A percentile compares a stretch with the other conserved stretches of the same genome.
Conservation (phyloP, 495 filamentous ascomycete species). For the Mytilinidion resinicola region DNA sequence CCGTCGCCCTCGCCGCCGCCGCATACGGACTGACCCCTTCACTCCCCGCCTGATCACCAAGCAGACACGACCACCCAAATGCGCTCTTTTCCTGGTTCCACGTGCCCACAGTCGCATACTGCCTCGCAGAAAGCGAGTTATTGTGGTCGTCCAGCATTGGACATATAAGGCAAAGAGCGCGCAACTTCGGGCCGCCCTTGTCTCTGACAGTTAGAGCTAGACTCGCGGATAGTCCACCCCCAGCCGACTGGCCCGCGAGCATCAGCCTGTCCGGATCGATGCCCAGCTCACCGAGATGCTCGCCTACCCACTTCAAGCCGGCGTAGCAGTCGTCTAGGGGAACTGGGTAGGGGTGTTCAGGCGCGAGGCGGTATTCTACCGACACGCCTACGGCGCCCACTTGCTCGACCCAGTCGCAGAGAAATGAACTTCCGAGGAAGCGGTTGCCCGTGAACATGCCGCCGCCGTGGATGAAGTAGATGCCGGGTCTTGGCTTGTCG, state of each 20-base stretch:
- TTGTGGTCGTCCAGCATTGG: constrained; percentile 9
- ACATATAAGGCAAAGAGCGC: neutral
- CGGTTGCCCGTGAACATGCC: constrained; percentile 35
- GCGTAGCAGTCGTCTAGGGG: constrained; percentile 38
- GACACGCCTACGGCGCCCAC: constrained; percentile 25
- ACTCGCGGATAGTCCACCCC: constrained; percentile 41
- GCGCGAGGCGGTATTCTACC: constrained; percentile 40
- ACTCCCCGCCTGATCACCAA: neutral
- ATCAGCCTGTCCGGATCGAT: constrained; percentile 40
- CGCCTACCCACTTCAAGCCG: constrained; percentile 41
- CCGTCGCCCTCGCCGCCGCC: neutral
- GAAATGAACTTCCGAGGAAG: constrained; percentile 11
- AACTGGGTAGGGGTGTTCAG: constrained; percentile 37
- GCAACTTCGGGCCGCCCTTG: constrained; percentile 8
- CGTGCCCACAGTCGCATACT: constrained; percentile 31
- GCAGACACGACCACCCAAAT: neutral
- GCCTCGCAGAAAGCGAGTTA: constrained; percentile 6
- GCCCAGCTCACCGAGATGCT: constrained; percentile 33
- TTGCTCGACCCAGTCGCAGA: constrained; percentile 23
- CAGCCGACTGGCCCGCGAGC: constrained; percentile 38
- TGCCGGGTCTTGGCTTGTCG: constrained; percentile 20
- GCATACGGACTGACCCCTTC: constrained; percentile 6
- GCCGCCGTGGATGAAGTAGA: constrained; percentile 40
- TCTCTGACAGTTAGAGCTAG: constrained; percentile 42
- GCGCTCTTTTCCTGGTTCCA: neutral